Evolutionary conservation across 192 early-diverging fungal species (phyloP).

Genomic region (Piromyces finnis): DNA sequence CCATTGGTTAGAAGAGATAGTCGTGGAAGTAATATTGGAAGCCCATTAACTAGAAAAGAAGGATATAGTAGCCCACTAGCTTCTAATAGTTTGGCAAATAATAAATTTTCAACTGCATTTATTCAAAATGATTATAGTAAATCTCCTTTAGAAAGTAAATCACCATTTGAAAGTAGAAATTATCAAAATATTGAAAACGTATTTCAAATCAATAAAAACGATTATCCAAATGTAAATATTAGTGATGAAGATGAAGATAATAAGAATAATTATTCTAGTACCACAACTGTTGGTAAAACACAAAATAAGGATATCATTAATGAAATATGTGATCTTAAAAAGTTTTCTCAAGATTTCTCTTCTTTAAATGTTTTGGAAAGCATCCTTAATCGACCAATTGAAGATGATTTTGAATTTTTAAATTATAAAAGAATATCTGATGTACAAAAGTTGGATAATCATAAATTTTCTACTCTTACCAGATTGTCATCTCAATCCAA

Average conservation of each 20-base stretch:
- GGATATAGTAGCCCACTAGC: not conserved
- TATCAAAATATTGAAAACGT: too few relatives aligned
- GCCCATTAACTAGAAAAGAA: not conserved
- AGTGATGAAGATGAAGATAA: not conserved
- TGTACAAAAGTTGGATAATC: not conserved
- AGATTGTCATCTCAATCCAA: not conserved
- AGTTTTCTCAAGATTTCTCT: not conserved
- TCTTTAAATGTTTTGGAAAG: not conserved
- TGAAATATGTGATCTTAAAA: not conserved
- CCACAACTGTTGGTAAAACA: not conserved
- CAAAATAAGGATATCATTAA: not conserved
- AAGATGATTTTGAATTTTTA: not conserved
- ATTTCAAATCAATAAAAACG: too few relatives aligned
- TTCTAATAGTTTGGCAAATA: not conserved
- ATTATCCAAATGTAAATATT: too few relatives aligned
- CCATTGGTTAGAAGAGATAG: not conserved
- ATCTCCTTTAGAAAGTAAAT: too few relatives aligned
- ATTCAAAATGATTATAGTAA: not conserved
- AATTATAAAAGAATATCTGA: too few relatives aligned
- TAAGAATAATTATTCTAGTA: not conserved
- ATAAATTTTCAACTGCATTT: not conserved
- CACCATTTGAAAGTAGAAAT: not conserved
- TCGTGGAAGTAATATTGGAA: not conserved
- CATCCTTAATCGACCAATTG: not conserved
- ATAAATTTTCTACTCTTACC: not conserved